These are phyloP conservation scores for Botrytis byssoidea DNA, from an alignment of 2,329 filamentous ascomycete species.

Conservation along the genomic window DNA sequence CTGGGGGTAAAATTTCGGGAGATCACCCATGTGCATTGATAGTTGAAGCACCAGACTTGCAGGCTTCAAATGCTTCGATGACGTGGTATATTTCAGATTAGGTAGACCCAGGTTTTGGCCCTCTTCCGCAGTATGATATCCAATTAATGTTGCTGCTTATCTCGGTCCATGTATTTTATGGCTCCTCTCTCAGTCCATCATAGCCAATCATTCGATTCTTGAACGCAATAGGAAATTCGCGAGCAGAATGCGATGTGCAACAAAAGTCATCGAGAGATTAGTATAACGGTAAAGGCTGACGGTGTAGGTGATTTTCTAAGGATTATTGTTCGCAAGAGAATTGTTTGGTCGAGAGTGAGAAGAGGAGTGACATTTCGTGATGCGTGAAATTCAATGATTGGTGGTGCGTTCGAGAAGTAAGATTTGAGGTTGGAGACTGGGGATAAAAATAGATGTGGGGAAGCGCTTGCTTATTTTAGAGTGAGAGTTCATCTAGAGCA, in stretches of 20 bases:
- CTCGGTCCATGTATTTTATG: background rate
- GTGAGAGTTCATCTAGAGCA: background rate
- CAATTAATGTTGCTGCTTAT: background rate
- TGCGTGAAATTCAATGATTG: background rate
- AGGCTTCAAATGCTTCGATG: background rate
- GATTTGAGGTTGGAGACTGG: background rate
- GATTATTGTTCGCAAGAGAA: background rate
- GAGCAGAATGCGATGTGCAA: conserved; percentile 6
- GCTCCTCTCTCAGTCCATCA: background rate
- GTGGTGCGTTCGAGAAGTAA: background rate
- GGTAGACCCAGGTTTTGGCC: too few species aligned
- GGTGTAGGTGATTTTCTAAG: background rate
- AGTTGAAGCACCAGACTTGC: background rate
- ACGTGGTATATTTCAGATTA: background rate
- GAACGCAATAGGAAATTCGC: conserved; percentile 10
- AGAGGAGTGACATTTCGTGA: background rate
- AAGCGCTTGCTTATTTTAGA: conserved; percentile 6
- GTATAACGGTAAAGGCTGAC: background rate
- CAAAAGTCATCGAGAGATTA: background rate
- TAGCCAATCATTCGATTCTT: background rate
- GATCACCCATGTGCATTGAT: background rate
- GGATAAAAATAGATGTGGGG: conserved; percentile 12
- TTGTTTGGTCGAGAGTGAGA: background rate
- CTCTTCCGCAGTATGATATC: too few species aligned
- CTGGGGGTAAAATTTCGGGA: background rate